A percentile compares a stretch with the other conserved stretches of the same genome.
Evolutionary conservation across 306 rosid genomes (phyloP).

Genomic region (Prinsepia uniflora): DNA sequence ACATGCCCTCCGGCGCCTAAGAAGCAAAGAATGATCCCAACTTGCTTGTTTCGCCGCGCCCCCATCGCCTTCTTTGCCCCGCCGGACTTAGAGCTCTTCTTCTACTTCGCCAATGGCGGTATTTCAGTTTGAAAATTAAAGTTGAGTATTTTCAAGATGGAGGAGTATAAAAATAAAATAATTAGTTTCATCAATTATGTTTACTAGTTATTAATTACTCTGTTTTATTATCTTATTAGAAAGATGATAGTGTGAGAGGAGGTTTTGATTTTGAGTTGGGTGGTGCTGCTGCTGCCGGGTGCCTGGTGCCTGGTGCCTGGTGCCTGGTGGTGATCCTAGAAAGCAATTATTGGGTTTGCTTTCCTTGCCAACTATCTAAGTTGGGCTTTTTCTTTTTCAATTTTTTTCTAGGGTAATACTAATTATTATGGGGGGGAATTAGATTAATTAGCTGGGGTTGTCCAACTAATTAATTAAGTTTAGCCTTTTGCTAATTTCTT

Average conservation of each 20-base stretch:
- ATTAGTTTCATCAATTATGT: not conserved
- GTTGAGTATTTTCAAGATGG: not conserved
- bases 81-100: slow-evolving; percentile 87
- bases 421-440: slow-evolving; percentile 27
- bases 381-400: slow-evolving; percentile 21
- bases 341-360: slow-evolving; percentile 30
- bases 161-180: slow-evolving; percentile 34
- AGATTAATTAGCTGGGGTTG: slow-evolving; percentile 40
- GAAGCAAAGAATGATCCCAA: slow-evolving; percentile 57
- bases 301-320: too few relatives aligned
- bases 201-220: too few relatives aligned
- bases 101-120: slow-evolving; percentile 52
- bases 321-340: slow-evolving; percentile 27
- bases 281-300: too few relatives aligned
- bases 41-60: slow-evolving; percentile 44
- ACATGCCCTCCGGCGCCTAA: slow-evolving; percentile 94
- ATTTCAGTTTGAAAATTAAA: slow-evolving; percentile 53
- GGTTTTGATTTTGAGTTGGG: slow-evolving; percentile 33
- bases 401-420: slow-evolving; percentile 41
- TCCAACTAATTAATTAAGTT: slow-evolving; percentile 34
- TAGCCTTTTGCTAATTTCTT: slow-evolving; percentile 5
- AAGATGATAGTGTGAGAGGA: slow-evolving; percentile 5
- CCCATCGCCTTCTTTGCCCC: slow-evolving; percentile 87
- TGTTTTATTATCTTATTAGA: not conserved
- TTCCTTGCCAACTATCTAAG: slow-evolving; percentile 33